These are phyloP conservation scores for Phtheirospermum japonicum DNA, from an alignment of 257 asterid species.

Conservation along the genomic window DNA sequence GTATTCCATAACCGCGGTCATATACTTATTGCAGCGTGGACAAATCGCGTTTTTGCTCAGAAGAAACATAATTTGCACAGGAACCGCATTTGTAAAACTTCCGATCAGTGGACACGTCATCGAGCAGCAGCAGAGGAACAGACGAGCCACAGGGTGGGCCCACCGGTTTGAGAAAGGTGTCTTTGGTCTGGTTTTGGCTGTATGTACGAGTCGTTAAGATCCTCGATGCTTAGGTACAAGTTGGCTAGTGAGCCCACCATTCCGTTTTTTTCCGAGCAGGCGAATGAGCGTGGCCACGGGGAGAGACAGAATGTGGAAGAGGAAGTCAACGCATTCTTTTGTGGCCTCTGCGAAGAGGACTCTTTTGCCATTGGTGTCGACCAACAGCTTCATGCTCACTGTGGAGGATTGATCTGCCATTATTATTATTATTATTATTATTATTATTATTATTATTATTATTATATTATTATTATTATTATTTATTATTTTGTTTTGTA, in stretches of 20 bases:
- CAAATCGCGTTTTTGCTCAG: neutral
- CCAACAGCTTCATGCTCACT: neutral
- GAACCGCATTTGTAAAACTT: neutral
- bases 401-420: neutral
- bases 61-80: neutral
- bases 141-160: neutral
- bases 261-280: neutral
- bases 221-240: neutral
- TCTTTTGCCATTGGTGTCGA: neutral
- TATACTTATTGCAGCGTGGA: neutral
- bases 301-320: neutral
- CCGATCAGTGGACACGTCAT: neutral
- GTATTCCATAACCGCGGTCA: neutral
- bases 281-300: neutral
- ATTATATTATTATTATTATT: too few relatives aligned
- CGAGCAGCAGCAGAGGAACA: neutral
- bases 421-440: too few relatives aligned
- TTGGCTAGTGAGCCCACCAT: neutral
- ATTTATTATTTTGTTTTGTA: too few relatives aligned
- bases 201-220: neutral
- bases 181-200: neutral
- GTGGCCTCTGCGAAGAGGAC: conserved; percentile 1
- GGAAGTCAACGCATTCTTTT: neutral
- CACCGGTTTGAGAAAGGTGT: neutral
- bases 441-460: too few relatives aligned